These are phyloP conservation scores for Sporisorium reilianum DNA, from an alignment of 1,284 basidiomycete species.

Conservation along the genomic window DNA sequence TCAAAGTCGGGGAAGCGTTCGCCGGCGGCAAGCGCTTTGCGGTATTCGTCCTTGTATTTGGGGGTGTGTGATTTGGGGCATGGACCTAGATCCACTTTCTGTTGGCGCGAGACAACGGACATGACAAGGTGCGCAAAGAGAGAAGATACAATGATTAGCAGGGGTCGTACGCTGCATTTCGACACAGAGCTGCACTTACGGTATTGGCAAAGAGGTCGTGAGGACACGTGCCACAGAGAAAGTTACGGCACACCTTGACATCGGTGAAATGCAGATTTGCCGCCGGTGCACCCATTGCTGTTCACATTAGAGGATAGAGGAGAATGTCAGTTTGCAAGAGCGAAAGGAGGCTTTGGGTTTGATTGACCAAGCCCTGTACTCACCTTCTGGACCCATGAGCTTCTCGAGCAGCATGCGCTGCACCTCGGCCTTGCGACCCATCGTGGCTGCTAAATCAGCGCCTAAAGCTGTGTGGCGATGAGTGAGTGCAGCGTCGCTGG, in stretches of 20 bases:
- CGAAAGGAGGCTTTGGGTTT: neutral
- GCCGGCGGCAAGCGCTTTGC: constrained; percentile 80
- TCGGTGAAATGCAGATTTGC: constrained; percentile 88
- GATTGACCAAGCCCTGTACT: neutral
- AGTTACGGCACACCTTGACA: constrained; percentile 99
- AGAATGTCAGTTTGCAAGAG: neutral
- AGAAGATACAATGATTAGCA: neutral
- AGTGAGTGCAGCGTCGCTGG: neutral
- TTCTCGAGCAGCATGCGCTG: constrained; percentile 89
- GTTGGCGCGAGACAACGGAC: neutral
- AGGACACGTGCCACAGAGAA: constrained; percentile 96
- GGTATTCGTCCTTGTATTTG: constrained; percentile 90
- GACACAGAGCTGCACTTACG: neutral
- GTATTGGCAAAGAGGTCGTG: constrained; percentile 99
- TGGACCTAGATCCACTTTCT: constrained; percentile 98
- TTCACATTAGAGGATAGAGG: neutral
- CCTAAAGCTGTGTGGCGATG: constrained; percentile 6
- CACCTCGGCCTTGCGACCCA: constrained; percentile 76
- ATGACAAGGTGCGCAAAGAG: neutral
- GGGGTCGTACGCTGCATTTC: neutral
- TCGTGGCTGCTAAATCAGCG: constrained; percentile 23
- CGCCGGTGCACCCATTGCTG: constrained; percentile 64
- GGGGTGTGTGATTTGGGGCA: constrained; percentile 98
- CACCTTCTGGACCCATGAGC: constrained; percentile 67
- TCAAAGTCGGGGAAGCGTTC: constrained; percentile 65